Base-by-base conservation (phyloP, 139 green algal genomes). In the Auxenochlorella pyrenoidosa region DNA sequence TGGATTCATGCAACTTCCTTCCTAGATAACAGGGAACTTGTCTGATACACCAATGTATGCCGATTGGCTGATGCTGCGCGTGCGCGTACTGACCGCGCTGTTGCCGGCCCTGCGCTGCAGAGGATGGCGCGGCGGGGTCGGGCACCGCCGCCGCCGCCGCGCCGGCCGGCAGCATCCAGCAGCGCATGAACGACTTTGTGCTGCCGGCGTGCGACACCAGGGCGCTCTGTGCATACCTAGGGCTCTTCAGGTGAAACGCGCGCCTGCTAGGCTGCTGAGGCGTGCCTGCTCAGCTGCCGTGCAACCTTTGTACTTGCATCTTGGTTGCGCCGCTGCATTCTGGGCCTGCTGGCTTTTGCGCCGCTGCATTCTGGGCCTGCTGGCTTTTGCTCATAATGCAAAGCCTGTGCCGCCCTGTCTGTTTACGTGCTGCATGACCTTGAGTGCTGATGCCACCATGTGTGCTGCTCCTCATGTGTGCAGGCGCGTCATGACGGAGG, bases 171-270 rank as follows among this genome's bases (percentile, higher is more conserved):
- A 21, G 59, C 28, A 65, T 86, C 75, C 88, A 84, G 75, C 88
- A 89, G 54, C 63, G 63, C 32, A 34, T 85, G 70, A 65, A 54
- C 28, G 85, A 87, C 66, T 60, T 90, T 60, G 83, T 91, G 71
- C 81, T 94, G 59, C 91, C 91, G 2, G 79, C 87, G 28, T 77
- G 60, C 59, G 91, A 94, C 68, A 87, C 66, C 38, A 60, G 79
- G 70, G 91, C 78, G 1, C 51, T 94, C 15, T 90, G 78, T 19
- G 91, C 90, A 5, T 94, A 90, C 84, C 76, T 91, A 2, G 40
- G 32, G 36, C 75, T 94, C 22, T 94, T 93, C 59, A 79, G 30
- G 83, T 83, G 63, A 24, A 66, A 3, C 6, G 0, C 2, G 32
- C 24, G 3, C 24, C 24, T 3, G 13, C 6, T 24, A 13, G 63